Evolutionary conservation across 2,329 filamentous ascomycete species (phyloP).

Genomic region (Fusarium bulbicola): DNA sequence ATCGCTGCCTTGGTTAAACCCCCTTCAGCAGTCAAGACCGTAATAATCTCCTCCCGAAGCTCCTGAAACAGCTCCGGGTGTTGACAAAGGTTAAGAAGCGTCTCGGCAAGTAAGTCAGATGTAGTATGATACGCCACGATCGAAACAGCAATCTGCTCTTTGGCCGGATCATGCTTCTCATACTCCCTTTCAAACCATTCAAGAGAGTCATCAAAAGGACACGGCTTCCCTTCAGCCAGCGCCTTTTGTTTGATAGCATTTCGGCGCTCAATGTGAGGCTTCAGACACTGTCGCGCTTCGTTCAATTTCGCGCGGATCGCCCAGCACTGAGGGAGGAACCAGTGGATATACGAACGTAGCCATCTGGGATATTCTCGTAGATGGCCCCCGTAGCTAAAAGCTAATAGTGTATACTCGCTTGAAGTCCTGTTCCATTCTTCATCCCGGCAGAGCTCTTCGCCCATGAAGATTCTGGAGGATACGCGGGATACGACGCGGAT

Average conservation of each 20-base stretch:
- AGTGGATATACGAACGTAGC: constrained; percentile 58
- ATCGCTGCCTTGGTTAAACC: constrained; percentile 56
- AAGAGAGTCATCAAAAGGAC: constrained; percentile 53
- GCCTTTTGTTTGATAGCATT: constrained; percentile 46
- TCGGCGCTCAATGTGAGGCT: background rate
- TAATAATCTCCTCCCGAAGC: constrained; percentile 53
- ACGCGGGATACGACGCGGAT: background rate
- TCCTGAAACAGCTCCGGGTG: constrained; percentile 48
- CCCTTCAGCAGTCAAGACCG: constrained; percentile 9
- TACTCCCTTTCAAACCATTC: constrained; percentile 62
- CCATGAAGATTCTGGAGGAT: constrained; percentile 40
- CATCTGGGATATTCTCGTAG: constrained; percentile 54
- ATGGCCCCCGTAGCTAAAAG: constrained; percentile 31
- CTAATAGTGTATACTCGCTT: constrained; percentile 55
- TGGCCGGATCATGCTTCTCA: constrained; percentile 36
- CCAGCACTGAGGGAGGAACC: constrained; percentile 47
- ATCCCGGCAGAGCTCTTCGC: constrained; percentile 53
- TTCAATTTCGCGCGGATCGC: constrained; percentile 44
- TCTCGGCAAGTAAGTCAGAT: constrained; percentile 40
- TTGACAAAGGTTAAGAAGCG: constrained; percentile 49
- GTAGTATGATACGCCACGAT: constrained; percentile 66
- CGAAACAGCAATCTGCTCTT: constrained; percentile 39
- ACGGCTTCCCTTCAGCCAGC: background rate
- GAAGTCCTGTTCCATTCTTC: constrained; percentile 56
- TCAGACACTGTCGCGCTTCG: constrained; percentile 35